Percentiles rank a stretch among this genome's conserved stretches.
These are phyloP conservation scores for Rhododendron molle DNA, from an alignment of 148 eudicot genomes.

Conservation along the genomic window DNA sequence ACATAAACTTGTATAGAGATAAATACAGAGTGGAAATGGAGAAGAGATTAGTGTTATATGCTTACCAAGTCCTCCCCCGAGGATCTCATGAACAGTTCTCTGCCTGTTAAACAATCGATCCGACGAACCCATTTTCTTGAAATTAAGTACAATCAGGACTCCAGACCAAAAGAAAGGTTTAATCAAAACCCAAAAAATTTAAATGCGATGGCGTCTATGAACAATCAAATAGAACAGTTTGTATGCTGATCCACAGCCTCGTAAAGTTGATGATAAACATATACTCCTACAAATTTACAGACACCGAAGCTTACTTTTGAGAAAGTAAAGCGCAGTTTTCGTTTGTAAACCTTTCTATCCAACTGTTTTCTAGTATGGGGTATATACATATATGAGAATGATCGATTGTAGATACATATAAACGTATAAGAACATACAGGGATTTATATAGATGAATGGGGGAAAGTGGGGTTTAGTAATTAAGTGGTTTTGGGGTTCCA, in stretches of 20 bases:
- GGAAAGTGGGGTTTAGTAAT: background rate
- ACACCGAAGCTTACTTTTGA: background rate
- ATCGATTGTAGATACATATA: background rate
- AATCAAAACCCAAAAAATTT: background rate
- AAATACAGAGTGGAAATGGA: background rate
- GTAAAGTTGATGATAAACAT: background rate
- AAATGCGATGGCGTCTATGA: background rate
- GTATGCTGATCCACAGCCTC: background rate
- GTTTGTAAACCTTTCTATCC: background rate
- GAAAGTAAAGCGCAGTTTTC: background rate
- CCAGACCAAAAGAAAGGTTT: background rate
- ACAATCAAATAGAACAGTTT: background rate
- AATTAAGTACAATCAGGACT: background rate
- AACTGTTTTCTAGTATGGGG: background rate
- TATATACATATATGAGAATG: background rate
- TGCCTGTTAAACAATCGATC: conserved; percentile 59
- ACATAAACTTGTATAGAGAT: background rate
- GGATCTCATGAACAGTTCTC: conserved; percentile 63
- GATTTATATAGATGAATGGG: background rate
- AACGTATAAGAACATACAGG: background rate
- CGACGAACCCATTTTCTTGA: conserved; percentile 49
- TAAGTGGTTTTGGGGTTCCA: conserved; percentile 21
- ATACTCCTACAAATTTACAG: too few species aligned
- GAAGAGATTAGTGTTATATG: background rate
- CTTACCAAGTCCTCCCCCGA: conserved; percentile 74